phyloP scores from a whole-genome alignment of 2,329 filamentous ascomycete species.

The Venturia carpophila region DNA sequence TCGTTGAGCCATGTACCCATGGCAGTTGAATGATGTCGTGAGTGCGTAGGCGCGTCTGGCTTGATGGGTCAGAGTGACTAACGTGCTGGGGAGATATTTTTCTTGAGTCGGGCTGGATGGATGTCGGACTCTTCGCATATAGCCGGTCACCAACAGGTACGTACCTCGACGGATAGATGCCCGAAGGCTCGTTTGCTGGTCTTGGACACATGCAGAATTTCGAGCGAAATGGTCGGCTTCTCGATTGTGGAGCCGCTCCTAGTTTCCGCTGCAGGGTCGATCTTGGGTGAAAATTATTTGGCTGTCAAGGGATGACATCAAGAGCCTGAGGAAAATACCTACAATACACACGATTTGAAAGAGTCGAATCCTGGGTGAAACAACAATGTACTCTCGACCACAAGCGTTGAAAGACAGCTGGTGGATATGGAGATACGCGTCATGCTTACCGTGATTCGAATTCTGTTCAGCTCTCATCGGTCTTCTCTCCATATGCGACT shows the following conservation, averaged over 20 bases:
- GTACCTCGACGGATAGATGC: not conserved
- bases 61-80: not conserved
- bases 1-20: not conserved
- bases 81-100: not conserved
- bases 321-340: not conserved
- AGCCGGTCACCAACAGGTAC: not conserved
- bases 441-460: not conserved
- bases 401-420: not conserved
- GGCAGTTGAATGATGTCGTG: not conserved
- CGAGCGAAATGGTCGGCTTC: not conserved
- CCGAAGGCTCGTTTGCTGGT: not conserved
- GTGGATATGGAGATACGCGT: not conserved
- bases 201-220: not conserved
- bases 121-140: not conserved
- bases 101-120: not conserved
- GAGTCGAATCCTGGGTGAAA: not conserved
- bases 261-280: constrained; percentile 9
- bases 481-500: not conserved
- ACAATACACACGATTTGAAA: not conserved
- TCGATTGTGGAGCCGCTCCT: constrained; percentile 2
- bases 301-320: not conserved
- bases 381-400: not conserved
- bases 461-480: not conserved
- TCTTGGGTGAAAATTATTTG: constrained; percentile 1
- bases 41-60: not conserved